A percentile compares a stretch with the other conserved stretches of the same genome.
Conservation (phyloP, 2,329 filamentous ascomycete genomes). For the Fusarium liriodendri region DNA sequence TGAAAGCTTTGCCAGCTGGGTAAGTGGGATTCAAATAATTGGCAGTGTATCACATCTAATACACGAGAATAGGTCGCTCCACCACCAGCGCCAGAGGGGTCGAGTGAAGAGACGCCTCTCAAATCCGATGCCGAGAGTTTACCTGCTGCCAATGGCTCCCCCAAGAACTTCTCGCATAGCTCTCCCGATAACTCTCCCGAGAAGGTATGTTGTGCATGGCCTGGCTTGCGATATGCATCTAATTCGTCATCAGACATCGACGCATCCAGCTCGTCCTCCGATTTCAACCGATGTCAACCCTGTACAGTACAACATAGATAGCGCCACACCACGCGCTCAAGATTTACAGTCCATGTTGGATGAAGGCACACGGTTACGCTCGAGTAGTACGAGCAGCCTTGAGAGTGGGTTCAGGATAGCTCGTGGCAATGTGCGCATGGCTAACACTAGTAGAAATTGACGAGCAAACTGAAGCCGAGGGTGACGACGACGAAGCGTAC, state of each 20-base stretch:
- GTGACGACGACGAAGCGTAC: slow-evolving; percentile 65
- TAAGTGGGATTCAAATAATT: slow-evolving; percentile 53
- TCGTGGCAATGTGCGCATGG: neutral
- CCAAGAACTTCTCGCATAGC: slow-evolving; percentile 23
- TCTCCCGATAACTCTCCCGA: slow-evolving; percentile 34
- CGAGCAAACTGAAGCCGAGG: slow-evolving; percentile 63
- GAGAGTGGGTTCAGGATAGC: slow-evolving; percentile 68
- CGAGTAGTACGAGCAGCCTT: slow-evolving; percentile 78
- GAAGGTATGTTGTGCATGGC: slow-evolving; percentile 33
- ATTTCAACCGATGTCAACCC: slow-evolving; percentile 81
- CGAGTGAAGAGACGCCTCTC: slow-evolving; percentile 49
- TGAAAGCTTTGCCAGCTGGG: slow-evolving; percentile 83
- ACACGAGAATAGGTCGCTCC: slow-evolving; percentile 54
- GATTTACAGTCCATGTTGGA: slow-evolving; percentile 79
- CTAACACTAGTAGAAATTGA: slow-evolving; percentile 63
- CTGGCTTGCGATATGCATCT: slow-evolving; percentile 2
- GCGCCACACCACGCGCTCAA: slow-evolving; percentile 84
- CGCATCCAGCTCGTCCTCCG: slow-evolving; percentile 70
- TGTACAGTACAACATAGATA: slow-evolving; percentile 72
- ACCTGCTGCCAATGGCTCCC: slow-evolving; percentile 31
- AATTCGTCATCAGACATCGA: slow-evolving; percentile 22
- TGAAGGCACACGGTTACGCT: slow-evolving; percentile 67
- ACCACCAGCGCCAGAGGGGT: slow-evolving; percentile 51
- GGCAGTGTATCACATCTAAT: slow-evolving; percentile 31
- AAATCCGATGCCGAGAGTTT: slow-evolving; percentile 52